Base-by-base conservation (phyloP, 2,329 filamentous ascomycete species). In the Leptographium lundbergii region DNA sequence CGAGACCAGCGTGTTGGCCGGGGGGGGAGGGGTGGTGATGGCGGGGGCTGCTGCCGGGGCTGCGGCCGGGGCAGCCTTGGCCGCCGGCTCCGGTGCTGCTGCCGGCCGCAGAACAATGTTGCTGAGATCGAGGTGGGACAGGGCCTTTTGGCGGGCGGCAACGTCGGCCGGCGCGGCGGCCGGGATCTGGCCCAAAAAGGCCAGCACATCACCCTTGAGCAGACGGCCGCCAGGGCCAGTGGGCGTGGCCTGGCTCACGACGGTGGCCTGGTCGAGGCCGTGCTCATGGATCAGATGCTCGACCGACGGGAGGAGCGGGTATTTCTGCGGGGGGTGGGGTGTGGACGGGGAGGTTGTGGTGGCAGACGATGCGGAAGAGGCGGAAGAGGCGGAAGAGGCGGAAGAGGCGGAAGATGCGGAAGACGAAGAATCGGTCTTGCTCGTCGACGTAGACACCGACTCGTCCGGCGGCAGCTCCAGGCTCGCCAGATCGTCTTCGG, bases 181-280 rank as follows among this genome's bases (percentile, higher is more conserved):
- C 61, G 86, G 77, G 67, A 96, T 89, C 65, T 80, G 77, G 63
- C 94, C 94, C 19, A 97, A 73, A 72, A 92, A 94, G 54, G 91
- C 91, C 58, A 99, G 83, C 7, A 99, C 87, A 69, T 99, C 94
- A 59, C 94, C 94, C 79, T 99, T 99, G 62, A 99, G 80, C 58
- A 99, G 78, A 62, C 94, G 86, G 60, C 91, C 91, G 67, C 86
- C 85, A 34, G 94, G 94, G 27, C 94, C 94, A 24, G 89, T 92
- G 6, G 91, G 87, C 57, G 85, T 87, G 71, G 97, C 96, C 71
- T 88, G 87, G 72, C 84, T 79, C 57, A 91, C 79, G 61, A 91
- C 88, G 54, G 85, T 84, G 65, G 86, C 82, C 9, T 60, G 52
- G 67, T 87, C 80, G 58, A 99, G 75, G 63, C 86, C 85, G 68